Evolutionary conservation across 352 stramenopile genomes (phyloP), one percentile per base, ranked within the genome.

Genomic region (Globisporangium cylindrosporum): DNA sequence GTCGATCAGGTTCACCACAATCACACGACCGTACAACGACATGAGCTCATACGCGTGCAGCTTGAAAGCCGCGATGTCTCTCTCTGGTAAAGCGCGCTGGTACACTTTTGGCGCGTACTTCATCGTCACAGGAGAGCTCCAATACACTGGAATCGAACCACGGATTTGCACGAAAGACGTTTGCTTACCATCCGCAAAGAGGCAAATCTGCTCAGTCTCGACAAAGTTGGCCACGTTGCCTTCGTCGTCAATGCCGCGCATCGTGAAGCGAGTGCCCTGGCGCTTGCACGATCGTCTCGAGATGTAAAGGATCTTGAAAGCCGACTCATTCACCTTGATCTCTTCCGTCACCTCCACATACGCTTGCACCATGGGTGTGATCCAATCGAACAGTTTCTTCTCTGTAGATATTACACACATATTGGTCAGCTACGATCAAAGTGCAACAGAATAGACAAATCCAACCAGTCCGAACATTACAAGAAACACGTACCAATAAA

Each of bases 1-100:
- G 73, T 99, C 96, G 58, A 99, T 94, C 20, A 99, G 80, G 77
- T 98, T 98, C 57, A 98, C 88, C 54, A 97, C 89, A 15, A 96
- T 64, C 64, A 97, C 88, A 58, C 81, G 90, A 12, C 89, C 84
- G 61, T 92, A 92, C 0, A 86, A 73, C 48, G 73, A 65, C 77
- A 90, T 92, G 14, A 90, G 66, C 54, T 90, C 73, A 60, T 90
- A 84, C 1, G 79, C 75, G 49, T 90, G 84, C 32, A 76, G 74
- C 62, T 84, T 74, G 59, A 90, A 92, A 18, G 84, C 84, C 0
- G 68, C 64, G 38, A 86, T 78, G 61, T 90, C 75, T 34, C 81
- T 81, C 49, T 85, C 73, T 1, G 64, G 63, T 8, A 84, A 64
- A 15, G 56, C 67, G 24, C 73, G 69, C 58, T 82, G 80, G 61